Evolutionary conservation across 1,284 basidiomycete species (phyloP).

Genomic region (Melampsora larici-populina): DNA sequence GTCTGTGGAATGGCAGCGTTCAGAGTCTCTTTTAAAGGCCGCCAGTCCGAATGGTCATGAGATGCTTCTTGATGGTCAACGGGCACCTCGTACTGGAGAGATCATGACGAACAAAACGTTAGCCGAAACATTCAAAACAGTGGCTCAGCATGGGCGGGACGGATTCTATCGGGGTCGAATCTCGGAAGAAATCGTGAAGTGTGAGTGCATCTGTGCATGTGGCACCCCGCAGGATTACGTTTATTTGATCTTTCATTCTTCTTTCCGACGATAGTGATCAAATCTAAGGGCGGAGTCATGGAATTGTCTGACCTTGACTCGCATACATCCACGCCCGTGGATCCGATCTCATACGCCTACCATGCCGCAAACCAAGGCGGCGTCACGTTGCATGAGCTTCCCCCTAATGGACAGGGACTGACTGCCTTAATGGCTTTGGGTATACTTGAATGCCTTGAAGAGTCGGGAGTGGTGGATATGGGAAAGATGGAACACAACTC

Average conservation of each 20-base stretch:
- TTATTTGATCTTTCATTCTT: too few species aligned
- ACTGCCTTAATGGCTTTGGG: conserved; percentile 87
- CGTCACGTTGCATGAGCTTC: conserved; percentile 83
- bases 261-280: conserved; percentile 45
- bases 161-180: conserved; percentile 89
- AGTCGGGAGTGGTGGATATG: conserved; percentile 68
- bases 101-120: conserved; percentile 62
- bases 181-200: conserved; percentile 81
- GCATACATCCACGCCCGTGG: conserved; percentile 67
- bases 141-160: conserved; percentile 75
- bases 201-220: conserved; percentile 58
- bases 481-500: conserved; percentile 81
- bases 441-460: conserved; percentile 80
- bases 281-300: conserved; percentile 83
- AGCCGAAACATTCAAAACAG: conserved; percentile 73
- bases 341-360: conserved; percentile 87
- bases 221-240: too few species aligned
- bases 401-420: conserved; percentile 93
- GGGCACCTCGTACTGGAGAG: conserved; percentile 61
- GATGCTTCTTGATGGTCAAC: conserved; percentile 73
- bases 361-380: conserved; percentile 60
- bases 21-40: conserved; percentile 70
- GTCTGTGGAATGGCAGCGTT: conserved; percentile 65
- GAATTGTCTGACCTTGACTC: conserved; percentile 77
- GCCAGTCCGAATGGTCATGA: conserved; percentile 77